A percentile compares a stretch with the other conserved stretches of the same genome.
phyloP scores from a whole-genome alignment of 305 asterid genomes.

The Fraxinus velutina region DNA sequence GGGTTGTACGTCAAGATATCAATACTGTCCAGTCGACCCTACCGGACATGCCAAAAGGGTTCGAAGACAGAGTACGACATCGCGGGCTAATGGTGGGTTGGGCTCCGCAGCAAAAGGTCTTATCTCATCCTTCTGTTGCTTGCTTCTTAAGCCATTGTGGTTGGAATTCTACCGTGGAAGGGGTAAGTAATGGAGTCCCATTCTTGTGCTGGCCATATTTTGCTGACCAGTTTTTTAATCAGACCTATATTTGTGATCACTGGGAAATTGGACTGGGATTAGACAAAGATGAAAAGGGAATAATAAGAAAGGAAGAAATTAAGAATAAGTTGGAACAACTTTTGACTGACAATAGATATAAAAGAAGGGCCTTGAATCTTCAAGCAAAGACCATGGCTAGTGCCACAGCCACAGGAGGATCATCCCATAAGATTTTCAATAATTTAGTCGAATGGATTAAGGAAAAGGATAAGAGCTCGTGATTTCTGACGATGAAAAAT shows the following conservation, averaged over 20 bases:
- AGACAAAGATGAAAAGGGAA: slow-evolving; percentile 39
- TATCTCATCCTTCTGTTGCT: slow-evolving; percentile 56
- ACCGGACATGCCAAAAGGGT: slow-evolving; percentile 34
- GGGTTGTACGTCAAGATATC: slow-evolving; percentile 53
- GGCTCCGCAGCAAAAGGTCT: slow-evolving; percentile 53
- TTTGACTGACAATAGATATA: slow-evolving; percentile 31
- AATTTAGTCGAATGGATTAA: slow-evolving; percentile 48
- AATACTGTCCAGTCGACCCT: not conserved
- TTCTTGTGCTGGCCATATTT: slow-evolving; percentile 69
- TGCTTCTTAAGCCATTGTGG: slow-evolving; percentile 69
- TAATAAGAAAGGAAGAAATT: slow-evolving; percentile 38
- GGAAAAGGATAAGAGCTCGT: slow-evolving; percentile 8
- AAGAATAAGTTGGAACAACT: slow-evolving; percentile 39
- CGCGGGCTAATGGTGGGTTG: slow-evolving; percentile 41
- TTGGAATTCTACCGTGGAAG: slow-evolving; percentile 63
- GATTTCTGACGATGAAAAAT: not conserved
- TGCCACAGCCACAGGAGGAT: slow-evolving; percentile 23
- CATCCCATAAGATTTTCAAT: slow-evolving; percentile 34
- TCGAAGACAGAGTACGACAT: slow-evolving; percentile 31
- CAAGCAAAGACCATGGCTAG: slow-evolving; percentile 28
- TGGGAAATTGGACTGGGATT: slow-evolving; percentile 58
- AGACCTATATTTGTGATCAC: slow-evolving; percentile 42
- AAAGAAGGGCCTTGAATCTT: slow-evolving; percentile 41
- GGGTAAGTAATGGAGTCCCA: slow-evolving; percentile 53
- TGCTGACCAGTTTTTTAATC: slow-evolving; percentile 55